These are phyloP conservation scores for Aspergillus hiratsukae DNA, from an alignment of 2,329 filamentous ascomycete species.

Conservation along the genomic window DNA sequence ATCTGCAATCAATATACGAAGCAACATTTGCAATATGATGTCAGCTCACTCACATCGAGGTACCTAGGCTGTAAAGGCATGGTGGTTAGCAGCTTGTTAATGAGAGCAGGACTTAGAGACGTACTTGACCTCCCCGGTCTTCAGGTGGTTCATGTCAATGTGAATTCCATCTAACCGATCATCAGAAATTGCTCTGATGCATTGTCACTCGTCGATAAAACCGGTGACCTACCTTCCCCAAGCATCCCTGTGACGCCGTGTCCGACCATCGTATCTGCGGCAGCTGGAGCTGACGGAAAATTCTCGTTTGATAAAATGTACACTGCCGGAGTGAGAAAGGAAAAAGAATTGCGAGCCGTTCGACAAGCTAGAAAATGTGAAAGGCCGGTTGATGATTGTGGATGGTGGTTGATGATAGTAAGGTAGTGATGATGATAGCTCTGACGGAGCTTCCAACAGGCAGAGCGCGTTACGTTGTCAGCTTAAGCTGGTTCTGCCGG, in stretches of 20 bases:
- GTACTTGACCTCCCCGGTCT: slow-evolving; percentile 98
- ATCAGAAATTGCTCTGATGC: slow-evolving; percentile 10
- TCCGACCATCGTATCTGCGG: slow-evolving; percentile 34
- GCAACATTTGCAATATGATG: slow-evolving; percentile 7
- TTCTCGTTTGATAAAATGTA: slow-evolving; percentile 1
- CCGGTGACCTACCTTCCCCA: slow-evolving; percentile 37
- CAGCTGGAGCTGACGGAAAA: background rate
- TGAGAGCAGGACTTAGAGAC: slow-evolving; percentile 32
- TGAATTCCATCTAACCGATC: slow-evolving; percentile 83
- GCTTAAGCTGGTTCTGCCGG: slow-evolving; percentile 18
- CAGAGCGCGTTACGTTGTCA: slow-evolving; percentile 25
- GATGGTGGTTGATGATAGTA: background rate
- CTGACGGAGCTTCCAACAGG: slow-evolving; percentile 25
- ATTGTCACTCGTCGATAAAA: slow-evolving; percentile 7
- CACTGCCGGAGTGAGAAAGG: slow-evolving; percentile 1
- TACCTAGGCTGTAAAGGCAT: slow-evolving; percentile 67
- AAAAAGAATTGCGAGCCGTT: background rate
- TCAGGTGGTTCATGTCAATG: slow-evolving; percentile 96
- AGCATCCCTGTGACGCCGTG: slow-evolving; percentile 41
- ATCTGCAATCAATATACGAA: slow-evolving; percentile 24
- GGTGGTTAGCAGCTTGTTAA: slow-evolving; percentile 27
- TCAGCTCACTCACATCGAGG: slow-evolving; percentile 72
- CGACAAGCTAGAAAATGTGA: background rate
- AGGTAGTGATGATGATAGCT: slow-evolving; percentile 10
- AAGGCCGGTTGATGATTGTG: background rate